Evolutionary conservation across 2,329 filamentous ascomycete genomes (phyloP).

Genomic region (Graphiopsis chlorocephala): DNA sequence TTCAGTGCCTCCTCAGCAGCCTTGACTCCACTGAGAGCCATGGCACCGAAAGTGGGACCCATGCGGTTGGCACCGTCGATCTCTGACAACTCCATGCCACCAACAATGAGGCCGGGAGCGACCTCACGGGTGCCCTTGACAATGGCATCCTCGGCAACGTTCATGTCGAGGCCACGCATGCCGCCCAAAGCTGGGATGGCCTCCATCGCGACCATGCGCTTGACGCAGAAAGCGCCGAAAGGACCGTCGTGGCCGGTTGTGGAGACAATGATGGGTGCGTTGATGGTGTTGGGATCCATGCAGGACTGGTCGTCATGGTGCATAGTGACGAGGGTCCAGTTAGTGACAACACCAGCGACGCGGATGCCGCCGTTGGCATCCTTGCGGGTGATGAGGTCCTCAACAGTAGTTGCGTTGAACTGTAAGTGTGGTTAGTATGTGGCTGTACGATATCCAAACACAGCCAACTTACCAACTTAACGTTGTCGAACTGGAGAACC

Average conservation of each 20-base stretch:
- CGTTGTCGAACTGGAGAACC: constrained; percentile 80
- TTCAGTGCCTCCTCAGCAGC: constrained; percentile 81
- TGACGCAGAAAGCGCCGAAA: constrained; percentile 87
- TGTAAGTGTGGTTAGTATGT: neutral
- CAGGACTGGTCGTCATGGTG: constrained; percentile 63
- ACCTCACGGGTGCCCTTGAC: constrained; percentile 89
- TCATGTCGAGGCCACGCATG: constrained; percentile 94
- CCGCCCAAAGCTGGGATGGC: constrained; percentile 78
- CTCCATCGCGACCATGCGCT: constrained; percentile 86
- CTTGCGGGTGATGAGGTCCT: constrained; percentile 85
- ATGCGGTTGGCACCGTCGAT: constrained; percentile 70
- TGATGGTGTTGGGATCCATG: constrained; percentile 98
- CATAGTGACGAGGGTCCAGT: constrained; percentile 85
- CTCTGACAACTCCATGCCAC: constrained; percentile 63
- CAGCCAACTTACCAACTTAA: constrained; percentile 63
- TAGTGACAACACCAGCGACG: constrained; percentile 87
- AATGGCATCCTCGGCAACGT: constrained; percentile 85
- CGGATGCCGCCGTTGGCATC: constrained; percentile 53
- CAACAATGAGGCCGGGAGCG: constrained; percentile 83
- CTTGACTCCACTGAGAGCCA: constrained; percentile 85
- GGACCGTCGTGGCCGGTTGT: constrained; percentile 90
- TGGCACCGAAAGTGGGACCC: constrained; percentile 86
- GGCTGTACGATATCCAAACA: no score
- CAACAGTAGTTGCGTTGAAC: constrained; percentile 90
- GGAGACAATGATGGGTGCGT: constrained; percentile 81